phyloP scores from a whole-genome alignment of 139 green algal genomes.

The Pleodorina starrii region DNA sequence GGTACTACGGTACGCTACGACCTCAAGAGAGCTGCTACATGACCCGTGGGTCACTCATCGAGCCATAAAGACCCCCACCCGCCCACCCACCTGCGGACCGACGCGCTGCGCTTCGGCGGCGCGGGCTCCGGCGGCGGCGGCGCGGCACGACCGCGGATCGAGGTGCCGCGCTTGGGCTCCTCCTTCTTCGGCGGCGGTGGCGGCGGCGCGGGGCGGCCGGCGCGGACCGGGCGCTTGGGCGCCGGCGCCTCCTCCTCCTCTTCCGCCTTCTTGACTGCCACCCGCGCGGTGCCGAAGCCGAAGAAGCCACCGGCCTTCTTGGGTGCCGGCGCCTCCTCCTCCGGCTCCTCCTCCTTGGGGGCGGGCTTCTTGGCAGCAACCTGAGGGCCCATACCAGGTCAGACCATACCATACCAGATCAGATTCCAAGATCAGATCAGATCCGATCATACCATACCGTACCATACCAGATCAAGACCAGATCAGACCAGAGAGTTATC shows the following conservation, averaged over 20 bases:
- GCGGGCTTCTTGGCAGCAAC: constrained; percentile 29
- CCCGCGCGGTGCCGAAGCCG: constrained; percentile 8
- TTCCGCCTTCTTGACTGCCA: neutral
- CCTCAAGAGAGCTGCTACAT: too few species aligned
- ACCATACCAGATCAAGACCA: too few species aligned
- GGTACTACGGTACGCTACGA: too few species aligned
- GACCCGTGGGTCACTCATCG: too few species aligned
- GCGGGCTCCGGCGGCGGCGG: neutral
- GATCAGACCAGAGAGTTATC: too few species aligned
- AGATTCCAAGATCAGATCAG: too few species aligned
- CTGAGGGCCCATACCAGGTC: too few species aligned
- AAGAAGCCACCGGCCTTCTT: constrained; percentile 47
- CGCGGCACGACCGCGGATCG: neutral
- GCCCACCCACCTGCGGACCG: neutral
- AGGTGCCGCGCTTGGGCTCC: neutral
- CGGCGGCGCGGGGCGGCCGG: neutral
- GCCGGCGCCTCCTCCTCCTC: constrained; percentile 14
- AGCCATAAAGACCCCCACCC: neutral
- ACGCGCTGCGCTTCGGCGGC: neutral
- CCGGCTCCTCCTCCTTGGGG: neutral
- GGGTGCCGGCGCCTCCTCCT: constrained; percentile 9
- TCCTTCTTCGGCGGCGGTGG: neutral
- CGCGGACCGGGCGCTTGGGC: neutral
- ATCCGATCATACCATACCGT: too few species aligned
- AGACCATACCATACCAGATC: too few species aligned